A percentile compares a stretch with the other conserved stretches of the same genome.
Conservation (phyloP, 2,329 filamentous ascomycete genomes). For the Cladosporium sp. region DNA sequence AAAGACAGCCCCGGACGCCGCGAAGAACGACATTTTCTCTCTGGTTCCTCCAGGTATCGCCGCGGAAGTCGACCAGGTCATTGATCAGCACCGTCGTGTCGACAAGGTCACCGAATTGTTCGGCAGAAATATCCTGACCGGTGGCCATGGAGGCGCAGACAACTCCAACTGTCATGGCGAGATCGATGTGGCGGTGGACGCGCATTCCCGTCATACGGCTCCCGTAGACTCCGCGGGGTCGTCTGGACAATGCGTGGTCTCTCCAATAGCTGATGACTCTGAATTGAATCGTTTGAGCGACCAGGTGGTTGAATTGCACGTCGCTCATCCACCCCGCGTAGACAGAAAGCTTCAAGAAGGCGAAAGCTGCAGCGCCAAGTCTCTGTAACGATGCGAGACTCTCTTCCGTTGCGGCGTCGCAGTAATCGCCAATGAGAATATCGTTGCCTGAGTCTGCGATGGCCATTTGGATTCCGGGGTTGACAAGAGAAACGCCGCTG, state of each 20-base stretch:
- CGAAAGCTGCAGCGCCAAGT: conserved; percentile 7
- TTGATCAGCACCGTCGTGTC: conserved; percentile 4
- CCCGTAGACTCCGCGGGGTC: conserved; percentile 4
- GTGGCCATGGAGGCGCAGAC: conserved; percentile 8
- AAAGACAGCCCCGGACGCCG: background rate
- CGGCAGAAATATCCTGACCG: background rate
- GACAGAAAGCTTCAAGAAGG: conserved; percentile 10
- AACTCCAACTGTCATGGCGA: conserved; percentile 4
- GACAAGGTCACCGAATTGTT: background rate
- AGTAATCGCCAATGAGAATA: conserved; percentile 13
- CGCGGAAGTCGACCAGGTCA: conserved; percentile 12
- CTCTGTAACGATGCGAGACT: conserved; percentile 1
- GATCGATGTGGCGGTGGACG: conserved; percentile 6
- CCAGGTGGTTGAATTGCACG: conserved; percentile 7
- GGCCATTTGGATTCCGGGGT: conserved; percentile 8
- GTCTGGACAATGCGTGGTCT: conserved; percentile 4
- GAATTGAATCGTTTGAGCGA: conserved; percentile 8
- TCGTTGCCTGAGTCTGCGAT: conserved; percentile 13
- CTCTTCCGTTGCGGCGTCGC: conserved; percentile 6
- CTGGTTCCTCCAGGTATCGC: conserved; percentile 11
- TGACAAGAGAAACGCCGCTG: background rate
- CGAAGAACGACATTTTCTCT: conserved; percentile 9
- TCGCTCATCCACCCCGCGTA: conserved; percentile 7
- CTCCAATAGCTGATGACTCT: conserved; percentile 9
- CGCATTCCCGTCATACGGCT: conserved; percentile 8